Evolutionary conservation across 345 rosid species (phyloP), one percentile per base, ranked within the genome.

Genomic region (Citrus mangshanensis): DNA sequence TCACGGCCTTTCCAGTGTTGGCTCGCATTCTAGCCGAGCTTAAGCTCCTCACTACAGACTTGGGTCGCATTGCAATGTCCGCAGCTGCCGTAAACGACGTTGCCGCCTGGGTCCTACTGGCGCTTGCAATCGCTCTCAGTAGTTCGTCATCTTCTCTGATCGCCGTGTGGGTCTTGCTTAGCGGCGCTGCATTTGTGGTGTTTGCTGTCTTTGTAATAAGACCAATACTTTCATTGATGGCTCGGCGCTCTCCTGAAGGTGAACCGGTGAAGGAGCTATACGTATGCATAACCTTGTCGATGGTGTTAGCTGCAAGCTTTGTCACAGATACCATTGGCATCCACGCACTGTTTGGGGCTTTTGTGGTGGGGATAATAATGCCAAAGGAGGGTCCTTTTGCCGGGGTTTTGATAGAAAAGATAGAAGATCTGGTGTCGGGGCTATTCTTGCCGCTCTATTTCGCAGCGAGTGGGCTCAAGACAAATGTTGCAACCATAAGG

Each of bases 41-140:
- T 79, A 85, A 85, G 49, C 88, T 87, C 58, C 84, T 87, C 40
- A 87, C 90, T 13, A 87, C 90, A 6, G 90, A 87, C n/a, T 30
- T 87, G 21, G 90, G 88, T 35, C 85, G 88, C 30, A 80, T 87
- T n/a, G 90, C 90, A 59, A 83, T 87, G 90, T 87, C 88, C 1
- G 90, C 90, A 1, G 90, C 90, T 0, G 90, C 90, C 0, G 88
- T 87, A 66, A 87, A 87, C 0, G 88, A 87, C 4, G 85, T 87
- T 32, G 90, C 82, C 3, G 90, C 90, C 18, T 87, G 88, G 90
- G 78, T 87, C 56, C 85, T 87, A 35, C 84, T 87, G 2, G 90
- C 88, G 10, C 85, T 87, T 9, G 88, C 90, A 46, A 83, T 87
- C 40, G 86, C 90, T 37, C 85, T 87, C 22, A 74, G 82, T 4